Percentiles rank a stretch among this genome's conserved stretches.
phyloP scores from a whole-genome alignment of 495 filamentous ascomycete species.

The Viridothelium virens region DNA sequence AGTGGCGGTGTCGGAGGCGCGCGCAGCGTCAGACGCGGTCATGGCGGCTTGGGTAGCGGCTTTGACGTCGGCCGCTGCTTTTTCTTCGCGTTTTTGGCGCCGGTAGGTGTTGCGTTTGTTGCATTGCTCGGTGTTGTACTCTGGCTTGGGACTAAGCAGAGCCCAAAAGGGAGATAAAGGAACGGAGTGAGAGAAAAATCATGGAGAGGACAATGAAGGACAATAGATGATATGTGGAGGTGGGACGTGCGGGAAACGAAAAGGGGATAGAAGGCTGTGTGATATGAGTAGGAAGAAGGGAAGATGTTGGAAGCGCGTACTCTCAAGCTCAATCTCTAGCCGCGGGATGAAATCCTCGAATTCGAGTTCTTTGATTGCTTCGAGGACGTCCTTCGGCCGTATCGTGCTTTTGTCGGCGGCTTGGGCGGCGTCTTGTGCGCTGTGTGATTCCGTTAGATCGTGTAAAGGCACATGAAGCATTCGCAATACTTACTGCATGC shows the following conservation, averaged over 20 bases:
- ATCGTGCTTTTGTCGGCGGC: conserved; percentile 73
- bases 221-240: conserved; percentile 24
- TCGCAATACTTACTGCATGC: conserved; percentile 57
- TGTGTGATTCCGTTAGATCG: conserved; percentile 30
- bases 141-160: conserved; percentile 13
- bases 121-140: conserved; percentile 54
- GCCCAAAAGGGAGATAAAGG: too few species aligned
- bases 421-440: conserved; percentile 68
- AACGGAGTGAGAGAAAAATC: too few species aligned
- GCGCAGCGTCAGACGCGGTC: conserved; percentile 7
- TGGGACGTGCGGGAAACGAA: neutral
- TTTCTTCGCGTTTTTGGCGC: conserved; percentile 47
- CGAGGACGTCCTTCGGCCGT: conserved; percentile 72
- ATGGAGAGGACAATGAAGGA: conserved; percentile 13
- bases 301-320: conserved; percentile 32
- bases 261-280: neutral
- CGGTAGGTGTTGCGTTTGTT: conserved; percentile 55
- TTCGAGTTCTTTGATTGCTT: conserved; percentile 74
- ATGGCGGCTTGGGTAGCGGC: conserved; percentile 29
- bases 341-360: conserved; percentile 65
- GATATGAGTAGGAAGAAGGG: neutral
- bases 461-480: neutral
- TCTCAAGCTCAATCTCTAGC: conserved; percentile 54
- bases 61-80: conserved; percentile 25
- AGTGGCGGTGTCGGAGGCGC: conserved; percentile 22